Conservation (phyloP, 495 filamentous ascomycete genomes). For the Daldinia decipiens region DNA sequence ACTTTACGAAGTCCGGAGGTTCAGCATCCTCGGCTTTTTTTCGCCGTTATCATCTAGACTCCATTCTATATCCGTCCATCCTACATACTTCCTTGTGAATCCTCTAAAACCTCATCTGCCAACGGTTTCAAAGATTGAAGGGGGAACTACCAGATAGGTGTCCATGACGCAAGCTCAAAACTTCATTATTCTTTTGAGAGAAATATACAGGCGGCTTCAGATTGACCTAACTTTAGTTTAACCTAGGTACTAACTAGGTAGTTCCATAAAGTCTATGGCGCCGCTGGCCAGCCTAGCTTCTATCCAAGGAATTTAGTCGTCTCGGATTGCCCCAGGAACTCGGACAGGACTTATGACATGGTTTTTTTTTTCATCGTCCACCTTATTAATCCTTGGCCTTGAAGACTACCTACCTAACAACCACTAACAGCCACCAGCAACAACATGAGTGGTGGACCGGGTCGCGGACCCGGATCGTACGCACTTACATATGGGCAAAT, state of each 20-base stretch:
- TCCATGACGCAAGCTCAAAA: constrained; percentile 1
- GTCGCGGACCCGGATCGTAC: constrained; percentile 34
- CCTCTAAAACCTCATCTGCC: constrained; percentile 1
- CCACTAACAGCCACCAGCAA: constrained; percentile 27
- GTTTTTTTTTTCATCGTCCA: constrained; percentile 24
- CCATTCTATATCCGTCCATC: constrained; percentile 1
- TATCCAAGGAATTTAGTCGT: constrained; percentile 21
- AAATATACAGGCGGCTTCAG: constrained; percentile 1
- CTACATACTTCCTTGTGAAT: constrained; percentile 12
- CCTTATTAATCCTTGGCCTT: constrained; percentile 32
- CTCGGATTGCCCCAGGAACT: constrained; percentile 23
- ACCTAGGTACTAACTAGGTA: background rate
- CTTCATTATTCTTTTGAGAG: background rate
- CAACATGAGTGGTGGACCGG: constrained; percentile 31
- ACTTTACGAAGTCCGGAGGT: constrained; percentile 1
- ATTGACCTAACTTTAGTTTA: background rate
- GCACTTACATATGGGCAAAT: constrained; percentile 23
- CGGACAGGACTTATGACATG: constrained; percentile 30
- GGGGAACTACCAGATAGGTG: background rate
- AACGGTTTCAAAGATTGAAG: background rate
- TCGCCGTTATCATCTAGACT: background rate
- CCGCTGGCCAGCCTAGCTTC: constrained; percentile 11
- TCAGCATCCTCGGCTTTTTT: constrained; percentile 16
- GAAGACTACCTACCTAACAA: constrained; percentile 17
- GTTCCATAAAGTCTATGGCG: constrained; percentile 9